Percentiles rank a stretch among this genome's conserved stretches.
Evolutionary conservation across 1,139 yeast genomes (phyloP).

Genomic region (Debaryomyces udenii): DNA sequence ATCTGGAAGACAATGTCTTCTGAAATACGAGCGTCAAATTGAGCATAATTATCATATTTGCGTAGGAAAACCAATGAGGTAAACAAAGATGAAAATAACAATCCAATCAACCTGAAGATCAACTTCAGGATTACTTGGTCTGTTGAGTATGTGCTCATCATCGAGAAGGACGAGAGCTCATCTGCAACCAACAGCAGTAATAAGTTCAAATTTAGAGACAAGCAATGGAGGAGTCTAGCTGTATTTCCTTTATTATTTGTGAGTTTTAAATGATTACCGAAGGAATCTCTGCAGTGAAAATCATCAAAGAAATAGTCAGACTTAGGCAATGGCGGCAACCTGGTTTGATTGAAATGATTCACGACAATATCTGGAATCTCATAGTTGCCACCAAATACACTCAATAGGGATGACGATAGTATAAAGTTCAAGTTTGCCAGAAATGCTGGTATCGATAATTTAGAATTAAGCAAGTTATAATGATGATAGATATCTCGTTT

Average conservation of each 20-base stretch:
- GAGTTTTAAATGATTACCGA: slow-evolving; percentile 13
- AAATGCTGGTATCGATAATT: slow-evolving; percentile 26
- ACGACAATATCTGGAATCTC: slow-evolving; percentile 21
- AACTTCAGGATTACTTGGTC: slow-evolving; percentile 18
- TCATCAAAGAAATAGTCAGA: slow-evolving; percentile 20
- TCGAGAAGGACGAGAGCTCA: slow-evolving; percentile 21
- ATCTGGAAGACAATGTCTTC: slow-evolving; percentile 12
- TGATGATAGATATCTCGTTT: slow-evolving; percentile 20
- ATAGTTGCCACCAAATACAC: slow-evolving; percentile 12
- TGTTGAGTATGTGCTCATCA: slow-evolving; percentile 15
- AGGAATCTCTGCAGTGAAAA: slow-evolving; percentile 13
- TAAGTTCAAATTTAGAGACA: slow-evolving; percentile 15
- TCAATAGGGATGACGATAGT: slow-evolving; percentile 21
- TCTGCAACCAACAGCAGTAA: slow-evolving; percentile 17
- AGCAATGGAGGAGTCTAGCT: slow-evolving; percentile 14
- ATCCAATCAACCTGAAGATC: slow-evolving; percentile 19
- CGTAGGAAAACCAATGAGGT: slow-evolving; percentile 17
- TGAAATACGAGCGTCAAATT: slow-evolving; percentile 7
- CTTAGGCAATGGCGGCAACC: slow-evolving; percentile 36
- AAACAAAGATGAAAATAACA: slow-evolving; percentile 22
- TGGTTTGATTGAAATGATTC: slow-evolving; percentile 19
- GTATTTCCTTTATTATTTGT: slow-evolving; percentile 10
- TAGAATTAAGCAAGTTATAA: slow-evolving; percentile 28
- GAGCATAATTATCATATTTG: slow-evolving; percentile 4
- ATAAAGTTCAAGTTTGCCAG: slow-evolving; percentile 23